Base-by-base conservation (phyloP, 1,284 basidiomycete genomes). In the Thelephora terrestris region DNA sequence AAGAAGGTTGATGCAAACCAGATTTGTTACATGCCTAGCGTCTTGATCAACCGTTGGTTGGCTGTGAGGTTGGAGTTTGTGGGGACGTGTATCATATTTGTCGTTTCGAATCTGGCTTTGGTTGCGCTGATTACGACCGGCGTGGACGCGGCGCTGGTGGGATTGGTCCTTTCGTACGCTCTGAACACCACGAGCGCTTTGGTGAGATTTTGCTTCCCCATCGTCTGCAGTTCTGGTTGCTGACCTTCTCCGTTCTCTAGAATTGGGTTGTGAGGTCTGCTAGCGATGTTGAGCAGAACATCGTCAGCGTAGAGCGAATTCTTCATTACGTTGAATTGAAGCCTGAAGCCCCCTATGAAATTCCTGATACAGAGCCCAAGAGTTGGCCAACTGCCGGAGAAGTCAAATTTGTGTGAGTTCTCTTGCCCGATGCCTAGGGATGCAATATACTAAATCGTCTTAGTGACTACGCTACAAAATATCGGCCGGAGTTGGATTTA, bases 241-340 rank as follows among this genome's bases (percentile, higher is more conserved):
- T 56, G 43, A 58, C 29, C 20, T 44, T 14, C 29, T 14, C 12
- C 29, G 7, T 47, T 14, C 23, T 47, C 40, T 52, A 81, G 79
- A 94, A 91, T 62, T 95, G 88, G 90, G 75, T 93, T n/a, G 91
- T 95, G 5, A 76, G 91, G 40, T 84, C 81, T 14, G 87, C 89
- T 0, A 90, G 86, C 52, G 93, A 97, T 58, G 89, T 95, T 12
- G 93, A 96, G 65, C 89, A 91, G 63, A 95, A 94, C 61, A 86
- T 96, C 57, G 91, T 94, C 53, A 91, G 89, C 54, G 86, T 89
- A 7, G 89, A 91, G 64, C 74, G 85, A 7, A 81, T 87, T 50
- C 58, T 81, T 37, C 78, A 84, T 53, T 83, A 95, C 60, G 81
- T 85, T 24, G 71, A 83, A n/a, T 67, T 93, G n/a, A 61, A 70